Evolutionary conservation across 371 early-diverging fungal genomes (phyloP), one percentile per base, ranked within the genome.

Genomic region (Rhizopus stolonifer): DNA sequence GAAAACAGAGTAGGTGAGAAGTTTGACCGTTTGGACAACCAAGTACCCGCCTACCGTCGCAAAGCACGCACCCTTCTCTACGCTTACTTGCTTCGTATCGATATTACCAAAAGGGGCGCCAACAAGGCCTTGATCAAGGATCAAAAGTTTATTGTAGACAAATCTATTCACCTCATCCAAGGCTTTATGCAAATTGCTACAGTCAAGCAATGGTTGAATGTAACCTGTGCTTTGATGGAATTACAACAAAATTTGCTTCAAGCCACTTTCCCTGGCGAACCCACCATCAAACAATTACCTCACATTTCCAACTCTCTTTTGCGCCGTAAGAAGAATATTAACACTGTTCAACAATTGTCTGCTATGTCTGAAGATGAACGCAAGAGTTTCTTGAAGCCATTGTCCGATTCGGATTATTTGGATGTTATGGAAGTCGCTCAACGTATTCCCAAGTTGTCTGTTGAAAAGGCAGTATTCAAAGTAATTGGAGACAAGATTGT

Each of bases 171-270:
- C 44, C 76, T 96, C 25, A 66, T 90, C 24, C 82, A 82, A 49
- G 97, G 96, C 29, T 60, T 96, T 62, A 70, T 92, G 33, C 95
- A 94, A 61, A 93, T 97, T 45, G 80, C 96, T 13, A 80, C 86
- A 29, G 87, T 92, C 11, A 88, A 92, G 60, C 84, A 85, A 52
- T 93, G 93, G 93, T 69, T 93, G 18, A 67, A 65, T 32, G 72
- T 73, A 14, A 75, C 85, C 1, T 56, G 85, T 10, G 49, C 49
- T 10, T 68, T 87, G 34, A 86, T 94, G 77, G 88, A 92, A 44
- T 65, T 92, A 49, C 82, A 84, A 25, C 94, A 92, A 64, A 61
- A 74, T 56, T 65, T 98, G 32, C 80, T 90, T 4, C 98, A 98
- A 70, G 93, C 89, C 38, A 81, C 84, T 21, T 82, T 80, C 60